Evolutionary conservation across 257 asterid genomes (phyloP).

Genomic region (Lithospermum erythrorhizon): DNA sequence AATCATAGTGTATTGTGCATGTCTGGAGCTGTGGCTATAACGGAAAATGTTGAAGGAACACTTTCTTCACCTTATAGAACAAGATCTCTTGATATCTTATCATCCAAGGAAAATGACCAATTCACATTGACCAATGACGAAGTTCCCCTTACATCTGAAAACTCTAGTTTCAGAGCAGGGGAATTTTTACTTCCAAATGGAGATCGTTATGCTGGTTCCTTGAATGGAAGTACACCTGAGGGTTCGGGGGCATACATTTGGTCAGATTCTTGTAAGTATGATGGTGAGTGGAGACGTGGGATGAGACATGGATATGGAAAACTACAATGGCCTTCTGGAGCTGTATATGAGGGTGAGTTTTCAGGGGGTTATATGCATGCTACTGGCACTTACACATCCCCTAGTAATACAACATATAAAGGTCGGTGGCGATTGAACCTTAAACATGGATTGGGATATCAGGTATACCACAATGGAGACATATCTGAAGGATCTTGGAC

Average conservation of each 20-base stretch:
- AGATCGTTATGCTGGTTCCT: slow-evolving; percentile 55
- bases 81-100: slow-evolving; percentile 35
- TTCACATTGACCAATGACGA: slow-evolving; percentile 31
- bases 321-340: slow-evolving; percentile 68
- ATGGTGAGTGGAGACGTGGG: slow-evolving; percentile 88
- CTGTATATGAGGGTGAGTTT: slow-evolving; percentile 80
- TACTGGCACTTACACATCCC: slow-evolving; percentile 47
- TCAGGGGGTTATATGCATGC: slow-evolving; percentile 82
- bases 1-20: slow-evolving; percentile 44
- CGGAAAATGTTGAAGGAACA: slow-evolving; percentile 34
- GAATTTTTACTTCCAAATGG: slow-evolving; percentile 45
- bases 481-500: slow-evolving; percentile 94
- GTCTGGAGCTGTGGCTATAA: slow-evolving; percentile 79
- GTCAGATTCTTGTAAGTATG: slow-evolving; percentile 80
- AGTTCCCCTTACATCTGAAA: slow-evolving; percentile 36
- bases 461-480: slow-evolving; percentile 62
- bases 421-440: slow-evolving; percentile 81
- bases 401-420: slow-evolving; percentile 42
- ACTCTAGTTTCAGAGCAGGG: slow-evolving; percentile 32
- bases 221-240: slow-evolving; percentile 62
- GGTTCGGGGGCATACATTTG: slow-evolving; percentile 66
- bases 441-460: slow-evolving; percentile 90
- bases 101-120: slow-evolving; percentile 26
- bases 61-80: slow-evolving; percentile 50
- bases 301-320: slow-evolving; percentile 82